Base-by-base conservation (phyloP, 805 yeast species). In the Kuraishia hungarica region DNA sequence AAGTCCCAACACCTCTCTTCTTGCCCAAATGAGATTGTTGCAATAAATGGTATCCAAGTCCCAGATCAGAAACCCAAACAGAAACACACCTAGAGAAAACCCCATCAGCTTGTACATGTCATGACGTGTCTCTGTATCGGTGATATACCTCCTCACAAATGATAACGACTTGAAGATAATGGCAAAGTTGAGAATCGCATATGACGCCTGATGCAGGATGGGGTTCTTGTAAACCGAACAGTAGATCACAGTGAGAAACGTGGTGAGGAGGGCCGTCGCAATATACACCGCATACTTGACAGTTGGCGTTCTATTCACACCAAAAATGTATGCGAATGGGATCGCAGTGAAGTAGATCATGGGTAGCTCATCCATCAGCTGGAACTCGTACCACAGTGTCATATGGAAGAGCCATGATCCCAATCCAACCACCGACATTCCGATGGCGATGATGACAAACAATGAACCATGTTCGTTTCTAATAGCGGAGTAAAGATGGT, bases 321-420 rank as follows among this genome's bases (percentile, higher is more conserved):
- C 59, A 50, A 64, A 62, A 22, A 67, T 62, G 55, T 67, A 67
- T 2, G 68, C 69, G 59, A 90, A 83, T 1, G 97, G 97, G 22
- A 92, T 83, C 62, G 97, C 89, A 1, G 97, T 92, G 49, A 96
- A 96, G 70, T 92, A 92, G 60, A 92, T 87, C 98, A 92, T 92
- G 47, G 98, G 97, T 64, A 92, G 75, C 67, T 92, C 98, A 71
- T 92, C 98, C 62, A 92, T 72, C 55, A 92, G 71, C 70, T 92
- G 98, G 72, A 79, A 93, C 64, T 86, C 88, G 69, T 91, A 92
- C 61, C 81, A 76, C 61, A 92, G 74, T 5, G 97, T 91, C 97
- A 92, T 92, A 69, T 92, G 98, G 73, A 92, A 92, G 58, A 90
- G 71, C 97, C 97, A 92, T 21, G 89, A 82, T 1, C 98, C 97